Evolutionary conservation across 2,329 filamentous ascomycete species (phyloP).

Genomic region (Chaetomiaceae sp.): DNA sequence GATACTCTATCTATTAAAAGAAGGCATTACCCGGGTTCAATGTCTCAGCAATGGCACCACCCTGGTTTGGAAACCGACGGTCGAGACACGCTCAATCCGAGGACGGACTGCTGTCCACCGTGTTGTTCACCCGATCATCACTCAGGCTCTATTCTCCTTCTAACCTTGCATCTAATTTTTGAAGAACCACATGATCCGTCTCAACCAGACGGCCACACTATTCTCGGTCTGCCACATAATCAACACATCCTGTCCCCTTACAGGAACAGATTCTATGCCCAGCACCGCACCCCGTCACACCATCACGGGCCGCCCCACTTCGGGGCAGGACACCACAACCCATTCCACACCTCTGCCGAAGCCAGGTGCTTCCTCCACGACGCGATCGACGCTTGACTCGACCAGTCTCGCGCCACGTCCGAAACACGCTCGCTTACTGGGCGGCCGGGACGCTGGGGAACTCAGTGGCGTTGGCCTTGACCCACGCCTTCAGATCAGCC

Average conservation of each 20-base stretch:
- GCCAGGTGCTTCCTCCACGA: background rate
- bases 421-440: slow-evolving; percentile 25
- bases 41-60: too few relatives aligned
- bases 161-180: background rate
- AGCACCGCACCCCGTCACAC: background rate
- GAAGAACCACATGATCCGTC: background rate
- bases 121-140: too few relatives aligned
- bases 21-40: too few relatives aligned
- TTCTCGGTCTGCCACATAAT: background rate
- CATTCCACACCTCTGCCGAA: too few relatives aligned
- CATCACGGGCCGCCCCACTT: too few relatives aligned
- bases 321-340: too few relatives aligned
- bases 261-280: background rate
- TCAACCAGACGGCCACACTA: background rate
- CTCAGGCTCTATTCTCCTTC: background rate
- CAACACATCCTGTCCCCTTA: background rate
- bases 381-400: background rate
- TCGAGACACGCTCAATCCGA: too few relatives aligned
- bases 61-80: too few relatives aligned
- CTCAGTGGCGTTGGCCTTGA: slow-evolving; percentile 28
- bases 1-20: too few relatives aligned
- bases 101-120: too few relatives aligned
- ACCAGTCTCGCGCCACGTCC: background rate
- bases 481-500: slow-evolving; percentile 33
- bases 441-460: slow-evolving; percentile 30